phyloP scores from a whole-genome alignment of 1,139 yeast genomes.

The Meyerozyma sp. region DNA sequence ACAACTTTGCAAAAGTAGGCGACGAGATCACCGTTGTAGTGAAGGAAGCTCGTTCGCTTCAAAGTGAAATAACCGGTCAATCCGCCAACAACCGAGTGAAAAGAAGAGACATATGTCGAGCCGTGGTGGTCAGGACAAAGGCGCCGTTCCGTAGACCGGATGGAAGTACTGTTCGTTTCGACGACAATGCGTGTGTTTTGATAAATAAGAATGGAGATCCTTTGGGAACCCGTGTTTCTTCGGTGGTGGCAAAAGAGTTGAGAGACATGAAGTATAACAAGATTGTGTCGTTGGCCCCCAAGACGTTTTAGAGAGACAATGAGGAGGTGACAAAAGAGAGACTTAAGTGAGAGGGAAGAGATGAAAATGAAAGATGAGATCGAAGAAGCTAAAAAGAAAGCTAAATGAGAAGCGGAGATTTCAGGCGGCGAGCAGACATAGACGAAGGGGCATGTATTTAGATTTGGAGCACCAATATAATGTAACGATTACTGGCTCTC shows the following conservation, averaged over 20 bases:
- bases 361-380: too few species aligned
- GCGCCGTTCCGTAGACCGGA: constrained; percentile 82
- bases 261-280: constrained; percentile 81
- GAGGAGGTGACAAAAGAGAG: too few species aligned
- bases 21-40: constrained; percentile 94
- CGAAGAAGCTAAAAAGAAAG: too few species aligned
- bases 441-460: too few species aligned
- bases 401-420: too few species aligned
- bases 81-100: constrained; percentile 76
- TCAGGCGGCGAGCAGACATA: too few species aligned
- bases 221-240: constrained; percentile 86
- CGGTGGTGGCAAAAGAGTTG: constrained; percentile 90
- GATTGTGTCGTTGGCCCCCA: constrained; percentile 87
- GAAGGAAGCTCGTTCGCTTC: constrained; percentile 78
- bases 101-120: constrained; percentile 94
- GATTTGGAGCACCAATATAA: too few species aligned
- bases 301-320: constrained; percentile 47
- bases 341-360: too few species aligned
- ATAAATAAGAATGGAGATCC: constrained; percentile 92
- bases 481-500: too few species aligned
- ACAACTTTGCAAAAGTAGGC: constrained; percentile 77
- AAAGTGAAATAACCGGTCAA: constrained; percentile 60
- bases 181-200: constrained; percentile 95
- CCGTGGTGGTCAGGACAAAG: constrained; percentile 89
- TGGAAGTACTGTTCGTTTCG: constrained; percentile 83